phyloP scores from a whole-genome alignment of 164 flowering plant genomes.

The Santalum album region DNA sequence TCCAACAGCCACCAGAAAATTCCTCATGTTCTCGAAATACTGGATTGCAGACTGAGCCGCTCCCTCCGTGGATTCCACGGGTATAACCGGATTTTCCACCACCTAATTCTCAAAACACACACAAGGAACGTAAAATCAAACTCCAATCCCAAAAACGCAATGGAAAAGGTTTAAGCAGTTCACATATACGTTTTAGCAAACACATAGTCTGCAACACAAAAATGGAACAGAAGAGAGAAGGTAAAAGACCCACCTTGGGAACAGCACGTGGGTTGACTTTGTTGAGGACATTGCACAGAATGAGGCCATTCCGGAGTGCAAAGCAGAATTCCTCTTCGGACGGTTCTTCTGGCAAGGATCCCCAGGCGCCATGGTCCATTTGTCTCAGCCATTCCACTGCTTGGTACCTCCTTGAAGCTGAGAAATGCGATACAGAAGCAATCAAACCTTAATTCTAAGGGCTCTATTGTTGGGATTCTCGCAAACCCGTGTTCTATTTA shows the following conservation, averaged over 20 bases:
- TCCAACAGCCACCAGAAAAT: slow-evolving; percentile 69
- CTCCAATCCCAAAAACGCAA: no score
- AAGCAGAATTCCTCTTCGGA: slow-evolving; percentile 74
- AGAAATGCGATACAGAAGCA: background rate
- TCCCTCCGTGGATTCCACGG: slow-evolving; percentile 53
- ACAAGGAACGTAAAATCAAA: no score
- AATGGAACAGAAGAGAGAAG: no score
- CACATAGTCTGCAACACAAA: no score
- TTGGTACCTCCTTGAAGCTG: slow-evolving; percentile 65
- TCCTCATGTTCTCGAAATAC: slow-evolving; percentile 88
- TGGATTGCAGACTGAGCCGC: slow-evolving; percentile 86
- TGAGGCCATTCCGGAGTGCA: slow-evolving; percentile 77
- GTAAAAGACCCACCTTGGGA: slow-evolving; percentile 42
- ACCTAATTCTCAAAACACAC: slow-evolving; percentile 31
- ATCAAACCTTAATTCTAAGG: background rate
- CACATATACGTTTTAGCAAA: no score
- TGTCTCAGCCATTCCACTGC: slow-evolving; percentile 73
- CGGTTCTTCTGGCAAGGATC: slow-evolving; percentile 42
- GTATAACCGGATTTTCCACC: slow-evolving; percentile 61
- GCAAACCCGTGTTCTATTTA: no score
- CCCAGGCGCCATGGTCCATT: slow-evolving; percentile 62
- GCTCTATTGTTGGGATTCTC: background rate
- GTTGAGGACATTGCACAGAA: slow-evolving; percentile 89
- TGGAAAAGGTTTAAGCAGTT: no score
- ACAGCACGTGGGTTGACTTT: slow-evolving; percentile 86